Conservation (phyloP, 129 eudicot genomes). For the Chrysanthemum makinoi region DNA sequence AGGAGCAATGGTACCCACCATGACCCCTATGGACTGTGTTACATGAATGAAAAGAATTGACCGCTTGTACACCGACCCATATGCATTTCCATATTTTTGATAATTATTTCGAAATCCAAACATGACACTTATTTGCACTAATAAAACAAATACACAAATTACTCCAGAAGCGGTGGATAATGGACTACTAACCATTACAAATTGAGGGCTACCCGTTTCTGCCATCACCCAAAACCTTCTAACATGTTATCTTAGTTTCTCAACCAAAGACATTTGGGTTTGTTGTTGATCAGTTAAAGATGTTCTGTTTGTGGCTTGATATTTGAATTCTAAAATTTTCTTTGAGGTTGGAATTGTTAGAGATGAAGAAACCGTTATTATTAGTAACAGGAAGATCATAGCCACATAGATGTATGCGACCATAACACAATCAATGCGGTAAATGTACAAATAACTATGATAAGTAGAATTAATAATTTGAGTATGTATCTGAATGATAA, state of each 20-base stretch:
- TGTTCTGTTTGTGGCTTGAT: constrained; percentile 16
- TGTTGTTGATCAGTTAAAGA: not conserved
- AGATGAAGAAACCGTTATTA: constrained; percentile 23
- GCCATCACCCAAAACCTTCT: constrained; percentile 18
- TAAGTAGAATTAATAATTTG: not conserved
- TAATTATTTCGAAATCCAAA: not conserved
- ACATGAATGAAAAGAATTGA: not conserved
- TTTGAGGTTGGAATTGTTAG: constrained; percentile 26
- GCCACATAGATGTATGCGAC: not conserved
- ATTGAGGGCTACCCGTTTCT: constrained; percentile 18
- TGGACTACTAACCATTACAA: constrained; percentile 13
- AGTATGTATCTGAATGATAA: constrained; percentile 19
- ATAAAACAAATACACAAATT: constrained; percentile 7
- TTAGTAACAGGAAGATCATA: constrained; percentile 17
- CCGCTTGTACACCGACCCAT: constrained; percentile 8
- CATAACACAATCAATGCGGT: no score
- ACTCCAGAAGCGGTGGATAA: constrained; percentile 15
- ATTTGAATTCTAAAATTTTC: constrained; percentile 26
- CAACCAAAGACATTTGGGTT: not conserved
- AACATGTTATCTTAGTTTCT: constrained; percentile 12
- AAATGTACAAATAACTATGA: no score
- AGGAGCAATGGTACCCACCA: constrained; percentile 14
- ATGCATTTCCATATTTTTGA: no score
- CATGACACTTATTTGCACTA: not conserved
- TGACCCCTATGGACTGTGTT: not conserved